Evolutionary conservation across 164 flowering plant species (phyloP).

Genomic region (Kalanchoe fedtschenkoi): DNA sequence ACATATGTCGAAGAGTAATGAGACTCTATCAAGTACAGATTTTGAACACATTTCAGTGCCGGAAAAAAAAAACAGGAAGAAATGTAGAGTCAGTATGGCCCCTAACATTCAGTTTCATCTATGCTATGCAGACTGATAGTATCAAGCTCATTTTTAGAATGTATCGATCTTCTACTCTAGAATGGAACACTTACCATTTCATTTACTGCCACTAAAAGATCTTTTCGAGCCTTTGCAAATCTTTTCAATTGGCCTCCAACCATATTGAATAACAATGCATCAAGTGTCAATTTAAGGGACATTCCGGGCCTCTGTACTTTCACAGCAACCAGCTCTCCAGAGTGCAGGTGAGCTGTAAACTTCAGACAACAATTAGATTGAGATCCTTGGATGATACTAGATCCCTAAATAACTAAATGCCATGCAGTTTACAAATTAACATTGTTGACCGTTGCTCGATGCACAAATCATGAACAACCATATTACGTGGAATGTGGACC

Average conservation of each 20-base stretch:
- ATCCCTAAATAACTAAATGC: neutral
- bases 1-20: neutral
- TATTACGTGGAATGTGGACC: neutral
- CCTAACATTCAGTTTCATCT: neutral
- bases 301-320: conserved; percentile 98
- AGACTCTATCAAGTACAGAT: neutral
- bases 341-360: conserved; percentile 90
- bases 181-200: conserved; percentile 55
- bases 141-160: neutral
- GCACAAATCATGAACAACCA: neutral
- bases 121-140: neutral
- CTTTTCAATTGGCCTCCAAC: conserved; percentile 92
- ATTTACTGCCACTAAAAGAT: conserved; percentile 88
- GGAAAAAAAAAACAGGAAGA: neutral
- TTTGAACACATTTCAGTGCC: neutral
- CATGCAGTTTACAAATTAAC: neutral
- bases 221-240: conserved; percentile 88
- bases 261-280: conserved; percentile 84
- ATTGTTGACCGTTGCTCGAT: neutral
- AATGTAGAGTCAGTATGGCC: neutral
- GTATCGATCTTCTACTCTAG: neutral
- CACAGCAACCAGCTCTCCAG: conserved; percentile 97
- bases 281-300: conserved; percentile 71
- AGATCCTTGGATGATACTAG: neutral
- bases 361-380: conserved; percentile 24